A percentile compares a stretch with the other conserved stretches of the same genome.
These are phyloP conservation scores for Cordyceps fumosorosea DNA, from an alignment of 2,329 filamentous ascomycete species.

Conservation along the genomic window DNA sequence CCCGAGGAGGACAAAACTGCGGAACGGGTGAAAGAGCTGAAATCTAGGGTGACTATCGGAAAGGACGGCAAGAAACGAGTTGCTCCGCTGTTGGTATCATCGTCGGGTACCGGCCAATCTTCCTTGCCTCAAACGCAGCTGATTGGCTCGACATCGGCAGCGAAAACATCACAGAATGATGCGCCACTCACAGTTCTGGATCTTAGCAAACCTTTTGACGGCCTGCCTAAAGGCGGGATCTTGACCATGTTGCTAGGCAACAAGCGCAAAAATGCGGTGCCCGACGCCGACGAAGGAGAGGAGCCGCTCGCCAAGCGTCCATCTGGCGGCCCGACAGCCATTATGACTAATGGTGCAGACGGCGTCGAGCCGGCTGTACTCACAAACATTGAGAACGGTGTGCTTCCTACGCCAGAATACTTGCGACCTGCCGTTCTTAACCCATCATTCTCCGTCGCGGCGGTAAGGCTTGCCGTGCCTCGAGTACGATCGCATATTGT, in stretches of 20 bases:
- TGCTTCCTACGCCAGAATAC: slow-evolving; percentile 70
- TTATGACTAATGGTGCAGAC: slow-evolving; percentile 69
- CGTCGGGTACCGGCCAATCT: slow-evolving; percentile 78
- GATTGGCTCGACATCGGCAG: slow-evolving; percentile 62
- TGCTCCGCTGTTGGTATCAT: slow-evolving; percentile 83
- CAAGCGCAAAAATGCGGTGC: slow-evolving; percentile 72
- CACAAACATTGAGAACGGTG: slow-evolving; percentile 50
- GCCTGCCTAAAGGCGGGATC: slow-evolving; percentile 82
- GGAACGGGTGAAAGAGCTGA: slow-evolving; percentile 56
- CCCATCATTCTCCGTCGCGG: slow-evolving; percentile 72
- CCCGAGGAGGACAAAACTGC: slow-evolving; percentile 41
- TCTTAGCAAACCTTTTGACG: slow-evolving; percentile 88
- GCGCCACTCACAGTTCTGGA: slow-evolving; percentile 78
- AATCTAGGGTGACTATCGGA: slow-evolving; percentile 87
- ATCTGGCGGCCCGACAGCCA: slow-evolving; percentile 62
- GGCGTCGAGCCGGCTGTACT: slow-evolving; percentile 71
- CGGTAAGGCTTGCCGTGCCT: slow-evolving; percentile 80
- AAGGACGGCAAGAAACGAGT: slow-evolving; percentile 98
- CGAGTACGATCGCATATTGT: slow-evolving; percentile 78
- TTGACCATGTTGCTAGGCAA: slow-evolving; percentile 83
- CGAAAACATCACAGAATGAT: slow-evolving; percentile 58
- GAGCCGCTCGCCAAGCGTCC: slow-evolving; percentile 46
- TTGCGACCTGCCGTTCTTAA: slow-evolving; percentile 83
- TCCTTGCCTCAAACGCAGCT: slow-evolving; percentile 85
- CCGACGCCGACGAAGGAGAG: slow-evolving; percentile 72